These are phyloP conservation scores for Seiridium unicorne DNA, from an alignment of 2,329 filamentous ascomycete species.

Conservation along the genomic window DNA sequence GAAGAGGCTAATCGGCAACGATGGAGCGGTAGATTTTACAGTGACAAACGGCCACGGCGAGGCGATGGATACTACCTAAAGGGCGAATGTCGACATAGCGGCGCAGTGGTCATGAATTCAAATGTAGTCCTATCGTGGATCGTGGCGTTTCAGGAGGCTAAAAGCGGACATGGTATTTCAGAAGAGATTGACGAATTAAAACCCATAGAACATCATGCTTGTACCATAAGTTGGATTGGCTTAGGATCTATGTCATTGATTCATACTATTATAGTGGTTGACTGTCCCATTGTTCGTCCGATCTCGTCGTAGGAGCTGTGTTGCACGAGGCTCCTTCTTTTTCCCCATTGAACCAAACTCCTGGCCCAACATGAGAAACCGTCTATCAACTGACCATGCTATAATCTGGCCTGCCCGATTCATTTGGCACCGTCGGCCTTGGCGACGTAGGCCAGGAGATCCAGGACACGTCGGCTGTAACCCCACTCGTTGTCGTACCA, in stretches of 20 bases:
- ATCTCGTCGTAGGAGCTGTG: neutral
- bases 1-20: constrained; percentile 87
- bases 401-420: constrained; percentile 21
- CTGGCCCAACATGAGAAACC: neutral
- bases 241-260: constrained; percentile 13
- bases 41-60: constrained; percentile 46
- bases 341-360: neutral
- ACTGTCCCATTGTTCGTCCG: neutral
- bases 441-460: constrained; percentile 76
- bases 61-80: constrained; percentile 31
- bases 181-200: neutral
- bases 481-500: constrained; percentile 99
- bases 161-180: constrained; percentile 16
- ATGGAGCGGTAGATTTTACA: constrained; percentile 73
- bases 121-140: constrained; percentile 1
- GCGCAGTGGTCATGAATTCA: neutral
- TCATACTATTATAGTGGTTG: constrained; percentile 8
- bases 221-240: constrained; percentile 20
- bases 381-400: constrained; percentile 10
- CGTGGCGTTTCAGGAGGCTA: constrained; percentile 25
- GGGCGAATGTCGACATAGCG: neutral
- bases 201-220: constrained; percentile 18
- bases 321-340: neutral
- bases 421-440: constrained; percentile 67
- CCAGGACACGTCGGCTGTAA: constrained; percentile 93